Base-by-base conservation (phyloP, 208 protist genomes). In the Crithidia bombi region DNA sequence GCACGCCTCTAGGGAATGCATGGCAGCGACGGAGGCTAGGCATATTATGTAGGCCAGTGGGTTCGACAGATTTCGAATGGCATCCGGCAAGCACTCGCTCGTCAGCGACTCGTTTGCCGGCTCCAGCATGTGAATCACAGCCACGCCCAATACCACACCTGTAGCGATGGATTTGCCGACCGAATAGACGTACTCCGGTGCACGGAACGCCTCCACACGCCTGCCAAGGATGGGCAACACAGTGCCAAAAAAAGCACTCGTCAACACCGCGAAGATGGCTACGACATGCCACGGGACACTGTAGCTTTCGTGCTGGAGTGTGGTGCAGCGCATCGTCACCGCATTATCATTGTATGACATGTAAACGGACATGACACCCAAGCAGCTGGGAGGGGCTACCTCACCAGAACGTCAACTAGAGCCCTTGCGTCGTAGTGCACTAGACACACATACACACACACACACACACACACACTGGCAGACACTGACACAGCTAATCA, bases 81-180 rank as follows among this genome's bases (percentile, higher is more conserved):
- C 30, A 21, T 14, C 49, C 3, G 63, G 35, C 11, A 75, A 12
- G 61, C 75, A 75, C 38, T 73, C 68, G 35, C 55, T 75, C 15
- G 61, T 73, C 33, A 87, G 49, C n/a, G 52, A 55, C 57, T 71
- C 57, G 19, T 82, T 66, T 0, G 78, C 68, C 0, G 79, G 75
- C 38, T 56, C 36, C 17, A 87, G 57, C 71, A 92, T 87, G 79
- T 85, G 78, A 44, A 92, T 79, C 10, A 81, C 57, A 4, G 87
- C 67, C 17, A 92, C 83, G 11, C 73, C 51, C 5, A 92, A 56
- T 32, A 92, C 64, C 19, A 92, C 87, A 14, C 87, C 87, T 30
- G 78, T 89, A 1, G 83, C 71, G 4, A 79, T 44, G 28, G 79
- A 75, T 73, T 92, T 92, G 38, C 81, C 80, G 21, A 89, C 36